Conservation (phyloP, 306 rosid species). For the Casuarina cunninghamiana region DNA sequence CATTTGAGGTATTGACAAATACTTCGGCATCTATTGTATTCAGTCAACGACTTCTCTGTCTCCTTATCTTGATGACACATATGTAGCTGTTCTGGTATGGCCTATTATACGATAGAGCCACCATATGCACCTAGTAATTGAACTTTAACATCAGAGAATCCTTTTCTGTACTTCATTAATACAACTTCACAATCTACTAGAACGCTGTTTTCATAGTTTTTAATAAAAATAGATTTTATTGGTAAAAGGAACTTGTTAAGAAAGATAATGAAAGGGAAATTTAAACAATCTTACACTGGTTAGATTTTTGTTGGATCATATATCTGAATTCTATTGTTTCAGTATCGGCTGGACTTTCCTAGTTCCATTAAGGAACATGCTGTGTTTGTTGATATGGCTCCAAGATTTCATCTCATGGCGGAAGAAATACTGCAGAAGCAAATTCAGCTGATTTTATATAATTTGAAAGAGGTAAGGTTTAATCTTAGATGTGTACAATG, state of each 20-base stretch:
- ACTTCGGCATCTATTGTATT: constrained; percentile 4
- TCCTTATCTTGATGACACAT: background rate
- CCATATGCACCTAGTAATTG: background rate
- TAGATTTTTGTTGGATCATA: constrained; percentile 29
- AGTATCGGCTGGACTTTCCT: constrained; percentile 89
- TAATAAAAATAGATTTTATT: background rate
- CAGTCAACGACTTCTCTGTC: background rate
- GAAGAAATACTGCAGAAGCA: constrained; percentile 85
- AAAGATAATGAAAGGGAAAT: constrained; percentile 20
- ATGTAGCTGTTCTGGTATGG: background rate
- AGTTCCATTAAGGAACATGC: constrained; percentile 82
- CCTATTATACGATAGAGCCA: background rate
- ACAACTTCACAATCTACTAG: background rate
- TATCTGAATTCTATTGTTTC: constrained; percentile 34
- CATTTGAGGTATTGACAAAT: constrained; percentile 72
- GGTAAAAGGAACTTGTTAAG: background rate
- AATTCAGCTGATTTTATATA: constrained; percentile 69
- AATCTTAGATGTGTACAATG: constrained; percentile 28
- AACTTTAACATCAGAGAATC: background rate
- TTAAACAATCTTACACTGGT: background rate
- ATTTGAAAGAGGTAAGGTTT: constrained; percentile 75
- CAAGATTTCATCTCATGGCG: constrained; percentile 80
- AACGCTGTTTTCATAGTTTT: background rate
- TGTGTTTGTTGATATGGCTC: constrained; percentile 90
- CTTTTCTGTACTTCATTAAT: background rate